These are phyloP conservation scores for Sugiyamaella novakii DNA, from an alignment of 1,139 yeast genomes.

Conservation along the genomic window DNA sequence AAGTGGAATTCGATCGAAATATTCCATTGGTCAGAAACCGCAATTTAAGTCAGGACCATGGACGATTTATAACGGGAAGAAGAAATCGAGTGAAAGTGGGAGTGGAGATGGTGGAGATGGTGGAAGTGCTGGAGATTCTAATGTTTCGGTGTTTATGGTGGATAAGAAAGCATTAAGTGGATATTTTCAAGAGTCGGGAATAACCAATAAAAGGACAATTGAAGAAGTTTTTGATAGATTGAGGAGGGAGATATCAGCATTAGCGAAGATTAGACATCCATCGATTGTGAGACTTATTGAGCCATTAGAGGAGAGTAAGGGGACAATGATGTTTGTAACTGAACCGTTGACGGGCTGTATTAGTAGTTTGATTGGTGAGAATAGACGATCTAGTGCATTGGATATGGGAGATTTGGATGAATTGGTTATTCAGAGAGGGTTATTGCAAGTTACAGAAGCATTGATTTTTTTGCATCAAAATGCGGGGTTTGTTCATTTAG, in stretches of 20 bases:
- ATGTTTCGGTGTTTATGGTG: conserved; percentile 81
- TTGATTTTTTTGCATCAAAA: conserved; percentile 78
- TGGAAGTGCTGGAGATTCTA: conserved; percentile 20
- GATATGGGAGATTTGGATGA: conserved; percentile 51
- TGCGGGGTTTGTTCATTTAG: conserved; percentile 75
- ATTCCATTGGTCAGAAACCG: conserved; percentile 73
- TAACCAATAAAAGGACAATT: conserved; percentile 38
- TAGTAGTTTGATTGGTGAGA: conserved; percentile 45
- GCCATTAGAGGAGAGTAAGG: conserved; percentile 83
- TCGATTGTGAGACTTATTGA: conserved; percentile 79
- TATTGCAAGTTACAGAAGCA: conserved; percentile 76
- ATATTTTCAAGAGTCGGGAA: conserved; percentile 54
- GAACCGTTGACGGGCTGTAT: conserved; percentile 67
- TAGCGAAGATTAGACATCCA: conserved; percentile 86
- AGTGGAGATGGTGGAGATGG: conserved; percentile 25
- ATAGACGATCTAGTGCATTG: conserved; percentile 28
- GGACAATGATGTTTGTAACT: conserved; percentile 78
- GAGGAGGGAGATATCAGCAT: conserved; percentile 61
- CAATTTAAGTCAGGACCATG: conserved; percentile 80
- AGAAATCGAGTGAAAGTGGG: conserved; percentile 42
- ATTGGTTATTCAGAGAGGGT: conserved; percentile 79
- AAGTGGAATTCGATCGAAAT: conserved; percentile 61
- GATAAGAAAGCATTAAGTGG: conserved; percentile 78
- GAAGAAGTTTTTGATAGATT: conserved; percentile 53
- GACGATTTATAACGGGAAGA: conserved; percentile 82